Conservation (phyloP, 139 green algal genomes). For the Tetraselmis chui region DNA sequence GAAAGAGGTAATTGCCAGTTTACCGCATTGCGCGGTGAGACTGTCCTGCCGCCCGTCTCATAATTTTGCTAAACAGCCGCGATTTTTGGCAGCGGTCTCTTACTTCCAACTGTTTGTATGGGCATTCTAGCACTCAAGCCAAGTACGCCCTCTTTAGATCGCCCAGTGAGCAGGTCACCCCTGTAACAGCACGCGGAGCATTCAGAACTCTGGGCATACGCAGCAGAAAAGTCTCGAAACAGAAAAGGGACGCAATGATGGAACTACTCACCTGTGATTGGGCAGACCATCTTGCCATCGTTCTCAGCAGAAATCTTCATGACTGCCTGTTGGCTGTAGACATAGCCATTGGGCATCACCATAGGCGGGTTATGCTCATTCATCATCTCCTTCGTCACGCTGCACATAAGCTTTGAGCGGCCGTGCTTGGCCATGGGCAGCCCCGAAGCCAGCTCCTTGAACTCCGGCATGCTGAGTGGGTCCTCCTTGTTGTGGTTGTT, state of each 20-base stretch:
- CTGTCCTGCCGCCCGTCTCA: no score
- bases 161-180: neutral
- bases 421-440: slow-evolving; percentile 83
- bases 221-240: no score
- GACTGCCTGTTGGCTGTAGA: slow-evolving; percentile 65
- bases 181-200: no score
- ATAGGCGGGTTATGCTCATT: slow-evolving; percentile 87
- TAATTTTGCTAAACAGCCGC: no score
- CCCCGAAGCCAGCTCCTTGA: slow-evolving; percentile 59
- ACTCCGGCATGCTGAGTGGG: slow-evolving; percentile 55
- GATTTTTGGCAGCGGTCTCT: no score
- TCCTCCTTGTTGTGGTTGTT: slow-evolving; percentile 52
- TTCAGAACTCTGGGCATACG: no score
- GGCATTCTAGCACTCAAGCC: no score
- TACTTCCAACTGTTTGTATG: no score
- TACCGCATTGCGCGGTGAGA: no score
- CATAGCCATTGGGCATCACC: slow-evolving; percentile 83
- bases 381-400: slow-evolving; percentile 76
- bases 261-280: neutral
- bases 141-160: neutral
- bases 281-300: neutral
- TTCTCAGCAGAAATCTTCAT: slow-evolving; percentile 7
- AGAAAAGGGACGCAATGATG: neutral
- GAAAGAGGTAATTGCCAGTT: no score
- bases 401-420: slow-evolving; percentile 83